Base-by-base conservation (phyloP, 1,284 basidiomycete species). In the Prillingera fragicola region DNA sequence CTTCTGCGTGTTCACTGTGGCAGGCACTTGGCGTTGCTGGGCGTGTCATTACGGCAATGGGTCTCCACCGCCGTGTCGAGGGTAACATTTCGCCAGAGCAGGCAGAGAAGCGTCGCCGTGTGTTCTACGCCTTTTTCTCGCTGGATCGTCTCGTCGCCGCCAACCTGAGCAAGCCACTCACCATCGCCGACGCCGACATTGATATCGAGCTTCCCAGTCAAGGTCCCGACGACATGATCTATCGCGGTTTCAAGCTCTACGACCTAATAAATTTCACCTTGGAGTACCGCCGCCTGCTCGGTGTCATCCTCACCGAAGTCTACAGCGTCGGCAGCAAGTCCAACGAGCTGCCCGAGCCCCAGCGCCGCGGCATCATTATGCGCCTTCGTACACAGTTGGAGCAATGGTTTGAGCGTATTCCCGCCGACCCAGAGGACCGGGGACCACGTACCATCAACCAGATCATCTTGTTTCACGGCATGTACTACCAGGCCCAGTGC, bases 121-220 rank as follows among this genome's bases (percentile, higher is more conserved):
- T 62, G 10, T 66, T 62, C 51, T 61, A 54, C 36, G 50, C 56
- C 12, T 45, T 62, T n/a, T 66, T 57, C 54, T 63, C 59, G 35
- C 48, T 66, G 3, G 63, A 66, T 35, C 50, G 62, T 13, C 26
- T 57, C 12, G 52, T 65, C 7, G 55, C 62, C 8, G 40, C 52
- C 4, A 57, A 56, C 1, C 46, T 63, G 3, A 49, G 54, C 9
- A 53, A 54, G 35, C 63, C 63, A 1, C 43, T 65, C 7, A 52
- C 54, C 3, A 58, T 65, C 17, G 44, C 42, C 3, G 62, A 63
- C 32, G 38, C 47, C 21, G 62, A 61, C 36, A 58, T 66, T 13
- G 57, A 58, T 40, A 56, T 61, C 27, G 60, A 59, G 42, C 41
- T 50, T 7, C 54, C 56, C 3, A 48, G 46, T 5, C 49, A 54